Conservation (phyloP, 371 early-diverging fungal species). For the Mortierella sp. region DNA sequence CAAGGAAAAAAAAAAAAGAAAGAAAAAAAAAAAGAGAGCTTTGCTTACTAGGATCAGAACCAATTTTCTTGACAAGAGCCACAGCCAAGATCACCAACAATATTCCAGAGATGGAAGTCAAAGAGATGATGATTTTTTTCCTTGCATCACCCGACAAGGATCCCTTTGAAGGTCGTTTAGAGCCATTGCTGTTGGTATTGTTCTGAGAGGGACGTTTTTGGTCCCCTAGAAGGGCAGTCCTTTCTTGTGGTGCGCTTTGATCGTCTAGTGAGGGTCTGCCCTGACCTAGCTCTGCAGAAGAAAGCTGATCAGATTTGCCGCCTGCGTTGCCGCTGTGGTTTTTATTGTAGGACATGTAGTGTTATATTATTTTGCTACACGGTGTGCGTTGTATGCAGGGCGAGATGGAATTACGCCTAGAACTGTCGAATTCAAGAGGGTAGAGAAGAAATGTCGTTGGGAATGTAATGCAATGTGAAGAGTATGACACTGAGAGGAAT, state of each 20-base stretch:
- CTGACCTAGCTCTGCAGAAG: constrained; percentile 50
- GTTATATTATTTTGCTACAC: background rate
- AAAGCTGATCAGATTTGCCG: constrained; percentile 35
- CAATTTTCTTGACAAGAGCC: background rate
- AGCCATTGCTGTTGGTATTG: constrained; percentile 22
- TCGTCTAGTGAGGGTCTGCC: constrained; percentile 21
- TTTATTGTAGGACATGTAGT: constrained; percentile 6
- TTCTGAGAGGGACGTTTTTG: constrained; percentile 19
- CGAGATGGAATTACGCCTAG: background rate
- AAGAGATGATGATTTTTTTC: background rate
- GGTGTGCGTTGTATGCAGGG: background rate
- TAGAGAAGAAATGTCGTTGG: background rate
- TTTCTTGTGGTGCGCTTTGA: constrained; percentile 11
- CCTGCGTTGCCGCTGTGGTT: no score
- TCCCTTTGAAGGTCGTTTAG: background rate
- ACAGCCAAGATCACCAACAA: background rate
- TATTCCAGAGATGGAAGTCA: background rate
- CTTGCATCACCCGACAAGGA: background rate
- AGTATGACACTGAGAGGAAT: no score
- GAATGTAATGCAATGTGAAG: no score
- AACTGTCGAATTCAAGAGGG: no score
- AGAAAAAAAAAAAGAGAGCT: no score
- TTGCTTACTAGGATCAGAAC: background rate
- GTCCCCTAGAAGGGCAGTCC: constrained; percentile 22
- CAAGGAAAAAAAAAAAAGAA: no score